These are phyloP conservation scores for Mortierella sp. DNA, from an alignment of 371 early-diverging fungal species.

Conservation along the genomic window DNA sequence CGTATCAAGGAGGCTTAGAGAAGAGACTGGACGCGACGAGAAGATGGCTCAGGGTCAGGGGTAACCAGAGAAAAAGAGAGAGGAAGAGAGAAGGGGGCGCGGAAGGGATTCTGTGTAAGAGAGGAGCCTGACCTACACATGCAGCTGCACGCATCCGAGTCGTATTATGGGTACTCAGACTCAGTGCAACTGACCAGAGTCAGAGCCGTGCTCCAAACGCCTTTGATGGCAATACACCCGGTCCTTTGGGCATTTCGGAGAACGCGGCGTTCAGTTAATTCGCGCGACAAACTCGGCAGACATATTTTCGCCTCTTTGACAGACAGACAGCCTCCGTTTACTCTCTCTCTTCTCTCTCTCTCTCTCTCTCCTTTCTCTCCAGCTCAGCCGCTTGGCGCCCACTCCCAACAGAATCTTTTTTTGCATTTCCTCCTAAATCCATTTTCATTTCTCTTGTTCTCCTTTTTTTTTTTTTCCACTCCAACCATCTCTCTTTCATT, in stretches of 20 bases:
- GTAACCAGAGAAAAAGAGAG: background rate
- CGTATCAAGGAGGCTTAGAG: too few relatives aligned
- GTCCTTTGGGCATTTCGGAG: too few relatives aligned
- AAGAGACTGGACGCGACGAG: background rate
- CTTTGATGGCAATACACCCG: too few relatives aligned
- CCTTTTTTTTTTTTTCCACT: background rate
- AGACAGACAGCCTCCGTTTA: too few relatives aligned
- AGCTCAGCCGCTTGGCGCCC: background rate
- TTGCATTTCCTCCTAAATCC: background rate
- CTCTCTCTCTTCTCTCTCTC: background rate
- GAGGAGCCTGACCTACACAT: background rate
- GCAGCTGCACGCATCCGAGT: too few relatives aligned
- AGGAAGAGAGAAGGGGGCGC: background rate
- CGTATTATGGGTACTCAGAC: too few relatives aligned
- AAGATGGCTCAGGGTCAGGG: conserved; percentile 2
- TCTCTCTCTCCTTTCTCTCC: background rate
- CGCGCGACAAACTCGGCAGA: too few relatives aligned
- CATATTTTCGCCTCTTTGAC: background rate
- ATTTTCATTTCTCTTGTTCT: background rate
- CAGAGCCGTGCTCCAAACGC: too few relatives aligned
- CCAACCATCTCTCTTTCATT: background rate
- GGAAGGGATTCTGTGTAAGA: background rate
- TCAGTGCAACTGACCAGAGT: too few relatives aligned
- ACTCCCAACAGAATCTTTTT: conserved; percentile 2
- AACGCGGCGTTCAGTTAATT: too few relatives aligned